phyloP scores from a whole-genome alignment of 371 early-diverging fungal genomes.

The Thermomucor indicae-seudaticae region DNA sequence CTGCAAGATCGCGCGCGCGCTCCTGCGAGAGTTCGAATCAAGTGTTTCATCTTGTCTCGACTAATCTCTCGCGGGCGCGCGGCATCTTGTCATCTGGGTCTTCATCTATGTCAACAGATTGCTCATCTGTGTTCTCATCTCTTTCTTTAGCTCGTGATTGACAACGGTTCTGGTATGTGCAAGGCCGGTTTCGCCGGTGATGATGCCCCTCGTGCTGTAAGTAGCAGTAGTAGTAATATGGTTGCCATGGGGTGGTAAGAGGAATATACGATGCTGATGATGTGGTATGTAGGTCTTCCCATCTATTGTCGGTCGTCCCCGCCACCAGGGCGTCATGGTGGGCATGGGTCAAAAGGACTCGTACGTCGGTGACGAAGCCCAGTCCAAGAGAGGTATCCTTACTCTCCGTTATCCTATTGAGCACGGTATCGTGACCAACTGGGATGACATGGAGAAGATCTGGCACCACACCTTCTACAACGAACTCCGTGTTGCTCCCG shows the following conservation, averaged over 20 bases:
- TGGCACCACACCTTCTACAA: conserved; percentile 99
- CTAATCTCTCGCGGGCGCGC: background rate
- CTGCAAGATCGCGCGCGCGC: background rate
- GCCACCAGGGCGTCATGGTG: conserved; percentile 99
- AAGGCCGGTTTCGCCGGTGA: conserved; percentile 99
- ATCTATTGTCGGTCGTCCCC: conserved; percentile 99
- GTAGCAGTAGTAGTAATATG: conserved; percentile 28
- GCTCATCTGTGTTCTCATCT: conserved; percentile 4
- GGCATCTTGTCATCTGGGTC: conserved; percentile 6
- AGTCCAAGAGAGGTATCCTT: conserved; percentile 99
- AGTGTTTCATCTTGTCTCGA: background rate
- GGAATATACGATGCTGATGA: background rate
- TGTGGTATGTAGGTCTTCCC: conserved; percentile 82
- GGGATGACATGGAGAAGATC: conserved; percentile 99
- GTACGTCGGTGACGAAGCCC: conserved; percentile 99
- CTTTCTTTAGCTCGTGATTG: conserved; percentile 68
- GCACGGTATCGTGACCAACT: conserved; percentile 99
- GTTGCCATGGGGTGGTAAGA: background rate
- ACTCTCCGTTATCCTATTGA: conserved; percentile 99
- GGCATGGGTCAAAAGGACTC: conserved; percentile 99
- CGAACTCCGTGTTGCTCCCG: conserved; percentile 77
- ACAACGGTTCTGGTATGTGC: conserved; percentile 99
- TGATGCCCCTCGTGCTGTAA: conserved; percentile 99
- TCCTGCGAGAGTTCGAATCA: background rate
- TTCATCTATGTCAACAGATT: conserved; percentile 3